A percentile compares a stretch with the other conserved stretches of the same genome.
Conservation (phyloP, 208 protist species). For the Entamoeba histolytica region DNA sequence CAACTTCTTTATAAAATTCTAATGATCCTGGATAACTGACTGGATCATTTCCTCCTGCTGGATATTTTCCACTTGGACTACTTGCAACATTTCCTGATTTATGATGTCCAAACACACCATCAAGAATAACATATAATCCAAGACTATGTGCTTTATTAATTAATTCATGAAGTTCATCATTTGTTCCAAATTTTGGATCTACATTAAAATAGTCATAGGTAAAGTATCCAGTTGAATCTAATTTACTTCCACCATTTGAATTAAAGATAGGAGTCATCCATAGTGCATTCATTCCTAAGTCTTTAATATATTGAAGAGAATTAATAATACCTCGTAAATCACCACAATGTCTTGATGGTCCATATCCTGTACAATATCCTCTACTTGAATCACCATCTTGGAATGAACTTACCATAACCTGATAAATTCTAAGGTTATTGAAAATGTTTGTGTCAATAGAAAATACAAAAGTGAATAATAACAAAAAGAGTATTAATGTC, state of each 20-base stretch:
- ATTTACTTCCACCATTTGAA: not conserved
- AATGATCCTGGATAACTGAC: not conserved
- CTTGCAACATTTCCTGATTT: not conserved
- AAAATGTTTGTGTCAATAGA: not conserved
- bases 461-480: no score
- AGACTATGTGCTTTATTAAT: not conserved
- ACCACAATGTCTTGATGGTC: not conserved
- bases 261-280: not conserved
- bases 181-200: not conserved
- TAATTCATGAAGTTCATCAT: not conserved
- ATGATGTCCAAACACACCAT: not conserved
- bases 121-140: not conserved
- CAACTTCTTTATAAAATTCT: not conserved
- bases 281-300: not conserved
- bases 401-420: not conserved
- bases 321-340: not conserved
- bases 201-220: not conserved
- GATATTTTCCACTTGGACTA: not conserved
- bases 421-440: not conserved
- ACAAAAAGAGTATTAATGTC: no score
- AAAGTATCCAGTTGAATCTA: not conserved
- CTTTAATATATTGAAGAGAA: not conserved
- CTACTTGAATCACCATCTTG: not conserved
- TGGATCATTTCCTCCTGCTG: not conserved
- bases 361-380: not conserved